These are phyloP conservation scores for Calonectria henricotiae DNA, from an alignment of 2,329 filamentous ascomycete species.

Conservation along the genomic window DNA sequence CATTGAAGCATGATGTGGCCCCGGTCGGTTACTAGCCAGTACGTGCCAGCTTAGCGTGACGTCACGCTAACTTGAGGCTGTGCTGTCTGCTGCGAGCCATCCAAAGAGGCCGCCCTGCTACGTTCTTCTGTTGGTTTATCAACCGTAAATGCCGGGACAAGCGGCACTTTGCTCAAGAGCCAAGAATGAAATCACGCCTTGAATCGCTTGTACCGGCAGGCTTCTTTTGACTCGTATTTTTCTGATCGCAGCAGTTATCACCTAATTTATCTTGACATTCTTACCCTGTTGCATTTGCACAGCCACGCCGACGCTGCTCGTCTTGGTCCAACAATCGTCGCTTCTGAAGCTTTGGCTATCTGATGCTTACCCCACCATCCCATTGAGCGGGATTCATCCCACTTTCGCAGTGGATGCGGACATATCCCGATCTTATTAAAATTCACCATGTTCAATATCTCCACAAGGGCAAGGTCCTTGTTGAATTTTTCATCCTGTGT, in stretches of 20 bases:
- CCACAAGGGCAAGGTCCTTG: too few species aligned
- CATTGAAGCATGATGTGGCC: constrained; percentile 23
- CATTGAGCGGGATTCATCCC: too few species aligned
- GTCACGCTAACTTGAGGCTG: constrained; percentile 30
- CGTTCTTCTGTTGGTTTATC: constrained; percentile 12
- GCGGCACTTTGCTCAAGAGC: constrained; percentile 19
- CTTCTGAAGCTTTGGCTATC: too few species aligned
- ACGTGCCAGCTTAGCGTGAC: constrained; percentile 29
- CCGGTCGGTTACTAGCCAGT: not conserved
- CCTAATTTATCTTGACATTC: not conserved
- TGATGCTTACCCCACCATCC: too few species aligned
- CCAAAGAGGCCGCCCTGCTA: not conserved
- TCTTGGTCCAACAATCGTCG: too few species aligned
- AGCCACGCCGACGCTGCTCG: not conserved
- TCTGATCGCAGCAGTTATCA: not conserved
- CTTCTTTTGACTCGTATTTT: not conserved
- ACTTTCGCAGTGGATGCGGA: too few species aligned
- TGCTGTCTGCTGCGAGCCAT: not conserved
- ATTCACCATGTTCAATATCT: too few species aligned
- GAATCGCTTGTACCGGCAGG: not conserved
- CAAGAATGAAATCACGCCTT: not conserved
- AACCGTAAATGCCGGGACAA: constrained; percentile 14
- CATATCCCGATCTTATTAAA: too few species aligned
- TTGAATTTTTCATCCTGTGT: too few species aligned
- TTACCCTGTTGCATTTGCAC: not conserved